These are phyloP conservation scores for Populus ilicifolia DNA, from an alignment of 345 rosid species.

Conservation along the genomic window DNA sequence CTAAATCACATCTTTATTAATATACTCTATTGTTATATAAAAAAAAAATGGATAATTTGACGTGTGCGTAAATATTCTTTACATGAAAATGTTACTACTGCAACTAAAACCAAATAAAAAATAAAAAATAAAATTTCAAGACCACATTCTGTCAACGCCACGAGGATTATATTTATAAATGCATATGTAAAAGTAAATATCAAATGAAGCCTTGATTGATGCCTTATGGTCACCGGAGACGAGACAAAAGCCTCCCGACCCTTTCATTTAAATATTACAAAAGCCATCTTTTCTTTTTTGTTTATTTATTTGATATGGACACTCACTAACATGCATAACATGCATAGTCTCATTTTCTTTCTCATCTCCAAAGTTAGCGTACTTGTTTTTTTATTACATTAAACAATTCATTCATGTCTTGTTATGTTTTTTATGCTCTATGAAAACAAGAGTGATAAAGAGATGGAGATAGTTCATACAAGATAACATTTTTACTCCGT, in stretches of 20 bases:
- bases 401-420: conserved; percentile 17
- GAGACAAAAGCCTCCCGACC: conserved; percentile 46
- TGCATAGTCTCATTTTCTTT: conserved; percentile 18
- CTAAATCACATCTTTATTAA: no score
- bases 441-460: conserved; percentile 12
- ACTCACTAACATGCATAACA: conserved; percentile 52
- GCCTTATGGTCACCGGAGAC: conserved; percentile 23
- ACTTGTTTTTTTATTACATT: conserved; percentile 25
- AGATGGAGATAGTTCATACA: conserved; percentile 16
- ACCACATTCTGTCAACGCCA: conserved; percentile 27
- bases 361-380: conserved; percentile 40
- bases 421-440: no score
- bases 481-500: background rate
- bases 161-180: conserved; percentile 22
- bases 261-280: conserved; percentile 12
- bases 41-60: no score
- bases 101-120: no score
- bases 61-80: no score
- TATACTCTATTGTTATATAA: no score
- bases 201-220: conserved; percentile 42
- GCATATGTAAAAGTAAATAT: conserved; percentile 10
- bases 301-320: conserved; percentile 43
- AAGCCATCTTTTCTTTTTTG: conserved; percentile 15
- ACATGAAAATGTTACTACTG: no score
- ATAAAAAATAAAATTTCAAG: conserved; percentile 19